A percentile compares a stretch with the other conserved stretches of the same genome.
Evolutionary conservation across 2,329 filamentous ascomycete genomes (phyloP).

Genomic region (Diplodia mutila): DNA sequence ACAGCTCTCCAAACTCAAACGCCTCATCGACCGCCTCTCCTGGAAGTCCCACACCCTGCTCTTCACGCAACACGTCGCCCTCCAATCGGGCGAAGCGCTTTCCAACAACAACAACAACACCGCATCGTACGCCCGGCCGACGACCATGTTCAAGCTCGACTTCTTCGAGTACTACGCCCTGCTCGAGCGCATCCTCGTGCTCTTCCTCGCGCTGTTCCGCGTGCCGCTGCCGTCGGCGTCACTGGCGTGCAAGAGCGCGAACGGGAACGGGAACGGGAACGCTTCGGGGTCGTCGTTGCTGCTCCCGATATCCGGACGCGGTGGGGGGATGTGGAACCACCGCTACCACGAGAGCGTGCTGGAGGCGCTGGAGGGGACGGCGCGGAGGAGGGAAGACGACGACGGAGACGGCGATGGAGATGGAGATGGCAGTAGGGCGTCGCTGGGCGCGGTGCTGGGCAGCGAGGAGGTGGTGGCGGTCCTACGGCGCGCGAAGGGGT

Average conservation of each 20-base stretch:
- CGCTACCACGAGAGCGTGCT: slow-evolving; percentile 73
- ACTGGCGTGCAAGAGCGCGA: too few relatives aligned
- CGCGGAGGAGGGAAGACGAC: too few relatives aligned
- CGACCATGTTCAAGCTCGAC: slow-evolving; percentile 72
- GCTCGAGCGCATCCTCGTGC: slow-evolving; percentile 71
- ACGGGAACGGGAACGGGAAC: too few relatives aligned
- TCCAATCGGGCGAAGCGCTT: neutral
- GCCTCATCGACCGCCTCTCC: slow-evolving; percentile 22
- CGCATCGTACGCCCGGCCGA: neutral
- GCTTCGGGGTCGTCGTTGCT: neutral
- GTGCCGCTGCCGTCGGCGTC: slow-evolving; percentile 50
- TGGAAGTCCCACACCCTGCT: slow-evolving; percentile 22
- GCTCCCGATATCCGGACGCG: neutral
- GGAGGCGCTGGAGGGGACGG: slow-evolving; percentile 61
- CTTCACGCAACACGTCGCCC: slow-evolving; percentile 15
- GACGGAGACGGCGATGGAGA: slow-evolving; percentile 46
- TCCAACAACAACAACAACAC: too few relatives aligned
- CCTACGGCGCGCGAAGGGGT: slow-evolving; percentile 68
- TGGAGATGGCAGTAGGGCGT: too few relatives aligned
- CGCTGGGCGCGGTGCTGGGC: slow-evolving; percentile 52
- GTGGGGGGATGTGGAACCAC: slow-evolving; percentile 42
- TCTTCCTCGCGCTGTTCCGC: slow-evolving; percentile 67
- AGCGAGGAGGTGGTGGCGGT: slow-evolving; percentile 59
- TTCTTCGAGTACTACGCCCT: slow-evolving; percentile 78
- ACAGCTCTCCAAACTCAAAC: slow-evolving; percentile 13